Evolutionary conservation across 2,329 filamentous ascomycete genomes (phyloP), one percentile per base, ranked within the genome.

Genomic region (Conoideocrella luteorostrata): DNA sequence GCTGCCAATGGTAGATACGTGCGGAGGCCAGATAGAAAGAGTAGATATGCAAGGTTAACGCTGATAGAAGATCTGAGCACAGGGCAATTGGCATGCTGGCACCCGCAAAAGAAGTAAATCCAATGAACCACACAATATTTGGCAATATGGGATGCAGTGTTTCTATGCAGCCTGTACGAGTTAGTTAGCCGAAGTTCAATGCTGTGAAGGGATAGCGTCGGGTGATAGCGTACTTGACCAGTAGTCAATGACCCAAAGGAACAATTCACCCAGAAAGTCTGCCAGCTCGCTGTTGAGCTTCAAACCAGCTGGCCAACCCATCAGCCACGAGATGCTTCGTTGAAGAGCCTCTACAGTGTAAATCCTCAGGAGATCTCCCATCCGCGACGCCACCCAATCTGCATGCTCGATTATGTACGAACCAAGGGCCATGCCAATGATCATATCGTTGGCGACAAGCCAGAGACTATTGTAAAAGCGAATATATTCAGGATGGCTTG

Each of bases 391-490:
- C 2, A 95, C 88, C 73, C 85, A 88, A 44, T 80, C 76, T 2
- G 88, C 84, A 56, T 98, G 96, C 60, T 98, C 93, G 49, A 97
- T 91, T 49, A 98, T 95, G 62, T 95, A 98, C 1, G 89, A 95
- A 0, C 93, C 94, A 7, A 98, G 68, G 2, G 93, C 93, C 52
- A 98, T 96, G 21, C 93, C 94, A 47, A 98, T 97, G 51, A 98
- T 98, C 37, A 98, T 86, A 67, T 98, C 93, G 67, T 98, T 98
- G 23, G 90, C 90, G 18, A 98, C 93, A 7, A 98, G 84, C 93
- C 93, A 98, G 4, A 98, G 71, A 57, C 89, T 96, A 63, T 98
- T 98, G 69, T 97, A 98, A 66, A 98, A 98, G 13, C 93, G 85
- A 52, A 98, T 98, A 62, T 98, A 98, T 63, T 98, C 93, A 1